Conservation (phyloP, 306 rosid species). For the Adenanthera pavonina region DNA sequence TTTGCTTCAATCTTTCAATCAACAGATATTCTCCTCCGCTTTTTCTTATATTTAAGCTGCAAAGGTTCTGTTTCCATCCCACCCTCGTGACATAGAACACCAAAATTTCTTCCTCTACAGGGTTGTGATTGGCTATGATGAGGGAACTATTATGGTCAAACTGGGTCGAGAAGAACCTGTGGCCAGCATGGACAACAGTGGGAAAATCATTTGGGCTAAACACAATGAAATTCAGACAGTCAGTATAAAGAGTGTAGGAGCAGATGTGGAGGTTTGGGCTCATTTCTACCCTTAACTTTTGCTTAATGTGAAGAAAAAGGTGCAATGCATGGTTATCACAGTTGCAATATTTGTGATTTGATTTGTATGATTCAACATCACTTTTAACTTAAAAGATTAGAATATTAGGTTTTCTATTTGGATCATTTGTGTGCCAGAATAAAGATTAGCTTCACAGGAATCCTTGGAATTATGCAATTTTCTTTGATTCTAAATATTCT, state of each 20-base stretch:
- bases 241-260: conserved; percentile 91
- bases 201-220: conserved; percentile 97
- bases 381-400: background rate
- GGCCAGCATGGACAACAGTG: conserved; percentile 97
- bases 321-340: background rate
- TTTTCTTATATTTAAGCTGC: background rate
- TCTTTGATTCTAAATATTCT: conserved; percentile 11
- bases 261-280: conserved; percentile 83
- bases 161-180: conserved; percentile 99
- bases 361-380: background rate
- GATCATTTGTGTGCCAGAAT: conserved; percentile 10
- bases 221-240: conserved; percentile 98
- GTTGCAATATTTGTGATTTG: background rate
- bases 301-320: conserved; percentile 17
- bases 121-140: conserved; percentile 97
- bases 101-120: conserved; percentile 45
- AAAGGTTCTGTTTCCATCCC: conserved; percentile 7
- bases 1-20: background rate
- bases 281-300: conserved; percentile 28
- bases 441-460: background rate
- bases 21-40: background rate
- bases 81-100: conserved; percentile 19
- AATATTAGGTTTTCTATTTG: background rate
- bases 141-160: conserved; percentile 97
- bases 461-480: conserved; percentile 5